A percentile compares a stretch with the other conserved stretches of the same genome.
Evolutionary conservation across 805 yeast genomes (phyloP).

Genomic region (Ogataea angusta): DNA sequence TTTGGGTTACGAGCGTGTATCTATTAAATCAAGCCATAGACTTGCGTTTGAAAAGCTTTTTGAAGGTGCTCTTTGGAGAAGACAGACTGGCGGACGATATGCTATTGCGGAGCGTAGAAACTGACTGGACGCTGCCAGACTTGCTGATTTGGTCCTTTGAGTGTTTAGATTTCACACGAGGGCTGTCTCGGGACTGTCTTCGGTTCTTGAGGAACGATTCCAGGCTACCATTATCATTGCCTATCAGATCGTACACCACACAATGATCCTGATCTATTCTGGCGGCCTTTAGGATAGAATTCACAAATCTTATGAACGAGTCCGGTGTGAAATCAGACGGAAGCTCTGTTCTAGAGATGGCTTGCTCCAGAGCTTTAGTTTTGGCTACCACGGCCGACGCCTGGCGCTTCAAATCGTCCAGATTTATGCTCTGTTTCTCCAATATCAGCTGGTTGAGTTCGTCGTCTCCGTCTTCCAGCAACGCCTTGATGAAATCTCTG

Average conservation of each 20-base stretch:
- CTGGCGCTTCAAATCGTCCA: slow-evolving; percentile 27
- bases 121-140: slow-evolving; percentile 21
- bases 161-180: background rate
- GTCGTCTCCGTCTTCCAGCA: slow-evolving; percentile 30
- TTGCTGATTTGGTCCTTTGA: slow-evolving; percentile 13
- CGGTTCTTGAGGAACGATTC: slow-evolving; percentile 14
- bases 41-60: slow-evolving; percentile 22
- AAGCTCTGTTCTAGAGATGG: slow-evolving; percentile 21
- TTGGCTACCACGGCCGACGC: slow-evolving; percentile 24
- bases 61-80: slow-evolving; percentile 17
- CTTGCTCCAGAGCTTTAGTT: slow-evolving; percentile 17
- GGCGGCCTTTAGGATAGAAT: slow-evolving; percentile 11
- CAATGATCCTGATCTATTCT: slow-evolving; percentile 15
- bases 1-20: slow-evolving; percentile 9
- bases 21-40: slow-evolving; percentile 2
- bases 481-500: slow-evolving; percentile 53
- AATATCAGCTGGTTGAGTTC: slow-evolving; percentile 24
- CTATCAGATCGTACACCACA: slow-evolving; percentile 18
- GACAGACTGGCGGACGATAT: slow-evolving; percentile 3
- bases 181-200: background rate
- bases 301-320: slow-evolving; percentile 21
- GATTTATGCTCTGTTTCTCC: slow-evolving; percentile 18
- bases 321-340: slow-evolving; percentile 23
- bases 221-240: slow-evolving; percentile 9
- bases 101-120: slow-evolving; percentile 5